A percentile compares a stretch with the other conserved stretches of the same genome.
Evolutionary conservation across 2,329 filamentous ascomycete species (phyloP).

Genomic region (Didymella arachidicola): DNA sequence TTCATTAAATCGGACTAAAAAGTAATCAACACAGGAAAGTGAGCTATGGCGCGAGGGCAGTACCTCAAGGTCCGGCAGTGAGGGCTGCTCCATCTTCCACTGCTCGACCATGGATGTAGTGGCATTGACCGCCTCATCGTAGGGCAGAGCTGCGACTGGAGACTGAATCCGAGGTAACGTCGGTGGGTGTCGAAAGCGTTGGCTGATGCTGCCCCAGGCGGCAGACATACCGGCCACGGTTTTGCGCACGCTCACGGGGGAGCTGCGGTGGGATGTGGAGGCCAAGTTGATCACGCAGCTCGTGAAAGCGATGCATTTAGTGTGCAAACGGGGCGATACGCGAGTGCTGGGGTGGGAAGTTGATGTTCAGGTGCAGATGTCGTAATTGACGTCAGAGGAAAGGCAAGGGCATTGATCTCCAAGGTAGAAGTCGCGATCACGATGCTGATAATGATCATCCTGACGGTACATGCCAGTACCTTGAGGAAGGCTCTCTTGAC

Average conservation of each 20-base stretch:
- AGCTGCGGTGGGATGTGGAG: background rate
- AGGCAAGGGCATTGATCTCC: background rate
- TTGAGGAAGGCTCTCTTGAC: background rate
- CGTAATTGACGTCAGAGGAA: background rate
- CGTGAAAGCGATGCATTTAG: background rate
- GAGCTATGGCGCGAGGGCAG: background rate
- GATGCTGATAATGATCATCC: background rate
- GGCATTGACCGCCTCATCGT: background rate
- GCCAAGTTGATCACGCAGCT: background rate
- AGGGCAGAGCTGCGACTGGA: constrained; percentile 10
- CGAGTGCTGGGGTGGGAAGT: background rate
- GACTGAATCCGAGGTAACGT: background rate
- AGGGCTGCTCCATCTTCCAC: constrained; percentile 7
- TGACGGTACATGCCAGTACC: background rate
- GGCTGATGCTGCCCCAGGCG: background rate
- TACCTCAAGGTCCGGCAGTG: background rate
- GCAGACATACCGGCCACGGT: background rate
- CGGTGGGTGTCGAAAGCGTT: background rate
- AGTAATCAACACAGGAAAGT: background rate
- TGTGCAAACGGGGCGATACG: background rate
- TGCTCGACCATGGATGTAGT: constrained; percentile 13
- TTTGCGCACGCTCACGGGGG: background rate
- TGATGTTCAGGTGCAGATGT: background rate
- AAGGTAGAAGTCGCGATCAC: constrained; percentile 3
- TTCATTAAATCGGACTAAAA: background rate